These are phyloP conservation scores for Novymonas esmeraldas DNA, from an alignment of 208 protist species.

Conservation along the genomic window DNA sequence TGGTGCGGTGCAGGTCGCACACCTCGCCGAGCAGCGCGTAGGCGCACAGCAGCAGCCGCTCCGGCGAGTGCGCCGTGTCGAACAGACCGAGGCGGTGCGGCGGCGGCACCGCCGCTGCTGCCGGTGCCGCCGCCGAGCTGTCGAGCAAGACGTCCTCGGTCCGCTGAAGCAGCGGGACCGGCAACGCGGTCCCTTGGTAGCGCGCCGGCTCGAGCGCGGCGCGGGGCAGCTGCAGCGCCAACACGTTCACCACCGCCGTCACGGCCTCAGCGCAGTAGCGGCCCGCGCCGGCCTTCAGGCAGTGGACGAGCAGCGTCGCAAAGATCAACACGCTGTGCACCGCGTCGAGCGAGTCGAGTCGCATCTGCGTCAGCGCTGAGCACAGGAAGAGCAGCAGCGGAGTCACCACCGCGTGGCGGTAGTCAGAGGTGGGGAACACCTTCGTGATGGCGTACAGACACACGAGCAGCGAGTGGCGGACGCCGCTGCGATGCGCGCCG, in stretches of 20 bases:
- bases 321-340: constrained; percentile 60
- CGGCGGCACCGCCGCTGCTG: background rate
- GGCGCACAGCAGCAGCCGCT: constrained; percentile 54
- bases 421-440: constrained; percentile 78
- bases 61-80: constrained; percentile 31
- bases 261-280: constrained; percentile 70
- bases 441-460: constrained; percentile 66
- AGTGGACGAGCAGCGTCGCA: constrained; percentile 44
- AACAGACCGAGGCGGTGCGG: constrained; percentile 37
- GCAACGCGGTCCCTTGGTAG: constrained; percentile 59
- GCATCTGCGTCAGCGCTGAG: constrained; percentile 68
- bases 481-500: constrained; percentile 30
- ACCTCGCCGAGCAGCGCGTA: constrained; percentile 63
- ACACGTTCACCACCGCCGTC: constrained; percentile 68
- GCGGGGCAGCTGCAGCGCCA: constrained; percentile 73
- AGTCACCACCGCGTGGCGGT: constrained; percentile 81
- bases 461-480: constrained; percentile 46
- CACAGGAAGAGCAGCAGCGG: constrained; percentile 75
- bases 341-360: constrained; percentile 46
- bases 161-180: constrained; percentile 67
- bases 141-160: constrained; percentile 38
- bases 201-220: constrained; percentile 50
- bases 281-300: constrained; percentile 35
- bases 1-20: constrained; percentile 43
- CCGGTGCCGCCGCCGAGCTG: background rate